Evolutionary conservation across 768 basidiomycete genomes (phyloP), one percentile per base, ranked within the genome.

Genomic region (Leucocoprinus sp.): DNA sequence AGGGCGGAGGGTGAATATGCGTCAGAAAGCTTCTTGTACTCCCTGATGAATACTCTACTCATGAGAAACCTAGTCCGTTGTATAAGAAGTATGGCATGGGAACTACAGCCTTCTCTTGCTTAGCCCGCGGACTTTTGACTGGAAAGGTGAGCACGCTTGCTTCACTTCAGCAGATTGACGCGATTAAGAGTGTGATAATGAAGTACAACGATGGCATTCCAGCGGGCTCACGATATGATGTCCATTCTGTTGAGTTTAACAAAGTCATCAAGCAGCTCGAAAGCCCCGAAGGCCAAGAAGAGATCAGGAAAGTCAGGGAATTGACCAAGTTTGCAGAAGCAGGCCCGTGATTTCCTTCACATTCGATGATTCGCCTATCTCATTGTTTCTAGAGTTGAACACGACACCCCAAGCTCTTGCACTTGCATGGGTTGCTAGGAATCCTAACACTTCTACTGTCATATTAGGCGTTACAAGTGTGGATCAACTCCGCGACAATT

Each of bases 1-100:
- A 72, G 81, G 12, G 80, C 86, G n/a, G 89, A 92, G 66, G 75
- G 76, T 55, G 86, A 90, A 68, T 89, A 84, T 62, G 69, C 64
- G 74, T 80, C 54, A 51, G 71, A 59, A 17, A 12, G 1, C 12
- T 28, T 26, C 6, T 11, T 35, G 22, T 36, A 11, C 31, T 31
- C 11, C 9, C 9, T 7, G n/a, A 4, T 31, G 6, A 31, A n/a
- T n/a, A n/a, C 8, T 4, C 14, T 4, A n/a, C 31, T 31, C 31
- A 31, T 12, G 11, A 14, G n/a, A 23, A 21, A 40, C 8, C 37
- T 18, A 78, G 78, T 14, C 74, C 74, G 9, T 59, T 84, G 33
- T 88, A 84, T 64, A 64, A 70, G 54, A 82, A 84, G 55, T 82
- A 87, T 58, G 67, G 68, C 7, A 62, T 77, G 38, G 80, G 83